Conservation (phyloP, 352 stramenopile genomes). For the Globisporangium apiculatum region DNA sequence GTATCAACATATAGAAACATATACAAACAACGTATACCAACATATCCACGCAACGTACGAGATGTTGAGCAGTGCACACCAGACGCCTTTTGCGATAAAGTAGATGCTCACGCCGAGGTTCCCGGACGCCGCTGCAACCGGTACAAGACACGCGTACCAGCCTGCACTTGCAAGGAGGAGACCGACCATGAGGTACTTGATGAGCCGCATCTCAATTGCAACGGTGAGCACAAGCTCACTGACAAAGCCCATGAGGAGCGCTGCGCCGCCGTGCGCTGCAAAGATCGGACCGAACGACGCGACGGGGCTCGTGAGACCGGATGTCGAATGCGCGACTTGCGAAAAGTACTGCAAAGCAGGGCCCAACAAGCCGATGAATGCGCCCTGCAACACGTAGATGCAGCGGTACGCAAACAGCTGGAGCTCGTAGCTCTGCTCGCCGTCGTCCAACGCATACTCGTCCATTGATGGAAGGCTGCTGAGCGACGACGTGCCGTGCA, state of each 20-base stretch:
- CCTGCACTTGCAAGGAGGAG: conserved; percentile 45
- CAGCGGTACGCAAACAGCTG: conserved; percentile 57
- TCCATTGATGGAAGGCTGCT: conserved; percentile 17
- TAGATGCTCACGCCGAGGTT: conserved; percentile 60
- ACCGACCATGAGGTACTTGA: conserved; percentile 65
- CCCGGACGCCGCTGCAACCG: conserved; percentile 47
- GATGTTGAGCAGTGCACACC: conserved; percentile 71
- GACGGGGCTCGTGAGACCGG: conserved; percentile 38
- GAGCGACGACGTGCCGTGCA: conserved; percentile 17
- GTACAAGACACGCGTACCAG: conserved; percentile 62
- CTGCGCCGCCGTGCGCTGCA: conserved; percentile 55
- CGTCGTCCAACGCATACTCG: conserved; percentile 14
- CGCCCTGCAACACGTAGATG: conserved; percentile 64
- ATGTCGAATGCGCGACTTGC: conserved; percentile 27
- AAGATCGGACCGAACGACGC: conserved; percentile 71
- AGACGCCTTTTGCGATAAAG: conserved; percentile 73
- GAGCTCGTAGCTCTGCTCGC: conserved; percentile 42
- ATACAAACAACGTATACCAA: too few relatives aligned
- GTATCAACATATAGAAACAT: too few relatives aligned
- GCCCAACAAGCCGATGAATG: conserved; percentile 59
- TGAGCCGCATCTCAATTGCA: conserved; percentile 52
- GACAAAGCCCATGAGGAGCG: conserved; percentile 73
- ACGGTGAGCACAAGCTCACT: conserved; percentile 69
- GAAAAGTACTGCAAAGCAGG: conserved; percentile 65
- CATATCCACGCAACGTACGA: conserved; percentile 25